A percentile compares a stretch with the other conserved stretches of the same genome.
Conservation (phyloP, 441 rosid genomes). For the Pelargonium citronellum region DNA sequence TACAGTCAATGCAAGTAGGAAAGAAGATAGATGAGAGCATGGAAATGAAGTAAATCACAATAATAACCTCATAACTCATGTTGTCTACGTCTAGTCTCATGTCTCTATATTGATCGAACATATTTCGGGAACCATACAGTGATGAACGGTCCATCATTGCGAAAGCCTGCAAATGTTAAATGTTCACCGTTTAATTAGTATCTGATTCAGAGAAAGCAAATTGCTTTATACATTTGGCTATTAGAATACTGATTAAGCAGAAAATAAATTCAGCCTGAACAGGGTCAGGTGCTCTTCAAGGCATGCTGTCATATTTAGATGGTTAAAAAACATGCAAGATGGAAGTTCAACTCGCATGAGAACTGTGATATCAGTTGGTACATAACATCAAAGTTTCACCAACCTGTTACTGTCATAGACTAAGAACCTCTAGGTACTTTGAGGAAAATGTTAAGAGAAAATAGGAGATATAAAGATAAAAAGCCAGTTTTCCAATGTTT, state of each 20-base stretch:
- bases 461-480: too few relatives aligned
- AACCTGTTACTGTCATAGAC: background rate
- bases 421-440: background rate
- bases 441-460: background rate
- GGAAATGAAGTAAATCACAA: slow-evolving; percentile 1
- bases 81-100: slow-evolving; percentile 35
- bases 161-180: slow-evolving; percentile 20
- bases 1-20: background rate
- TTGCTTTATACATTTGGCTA: background rate
- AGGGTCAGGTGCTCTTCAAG: background rate
- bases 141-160: slow-evolving; percentile 19
- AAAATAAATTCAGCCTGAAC: background rate
- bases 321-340: background rate
- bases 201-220: background rate
- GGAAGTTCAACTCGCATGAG: background rate
- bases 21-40: background rate
- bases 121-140: slow-evolving; percentile 17
- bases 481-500: too few relatives aligned
- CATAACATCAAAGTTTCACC: background rate
- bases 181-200: background rate
- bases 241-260: background rate
- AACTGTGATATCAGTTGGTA: background rate
- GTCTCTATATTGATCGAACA: slow-evolving; percentile 27
- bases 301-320: background rate
- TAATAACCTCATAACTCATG: slow-evolving; percentile 35